A percentile compares a stretch with the other conserved stretches of the same genome.
These are phyloP conservation scores for Ustilago trichophora DNA, from an alignment of 1,284 basidiomycete species.

Conservation along the genomic window DNA sequence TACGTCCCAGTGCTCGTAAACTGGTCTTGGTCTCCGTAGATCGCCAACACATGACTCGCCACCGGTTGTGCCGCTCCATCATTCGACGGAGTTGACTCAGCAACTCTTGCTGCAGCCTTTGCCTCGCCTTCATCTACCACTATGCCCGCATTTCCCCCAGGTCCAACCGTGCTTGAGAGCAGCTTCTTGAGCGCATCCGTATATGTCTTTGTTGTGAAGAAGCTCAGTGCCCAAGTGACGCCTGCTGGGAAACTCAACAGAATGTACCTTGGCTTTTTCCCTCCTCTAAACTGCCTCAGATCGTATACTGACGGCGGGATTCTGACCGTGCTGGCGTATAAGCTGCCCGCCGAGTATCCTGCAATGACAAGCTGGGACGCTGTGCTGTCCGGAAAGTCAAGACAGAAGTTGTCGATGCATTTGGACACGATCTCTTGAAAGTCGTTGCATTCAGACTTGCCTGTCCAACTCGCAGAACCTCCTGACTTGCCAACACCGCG, in stretches of 20 bases:
- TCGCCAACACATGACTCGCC: constrained; percentile 28
- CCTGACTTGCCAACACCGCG: constrained; percentile 41
- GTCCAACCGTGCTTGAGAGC: constrained; percentile 1
- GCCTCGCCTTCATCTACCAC: constrained; percentile 13
- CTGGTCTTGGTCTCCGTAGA: constrained; percentile 46
- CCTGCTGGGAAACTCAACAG: constrained; percentile 47
- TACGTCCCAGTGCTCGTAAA: constrained; percentile 38
- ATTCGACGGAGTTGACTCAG: constrained; percentile 15
- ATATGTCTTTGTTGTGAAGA: constrained; percentile 30
- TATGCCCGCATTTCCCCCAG: background rate
- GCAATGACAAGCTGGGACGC: constrained; percentile 14
- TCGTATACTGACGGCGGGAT: constrained; percentile 11
- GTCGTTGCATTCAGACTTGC: constrained; percentile 33
- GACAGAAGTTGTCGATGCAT: constrained; percentile 35
- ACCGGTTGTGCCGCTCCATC: constrained; percentile 19
- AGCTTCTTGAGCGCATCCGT: constrained; percentile 24
- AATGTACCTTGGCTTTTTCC: constrained; percentile 30
- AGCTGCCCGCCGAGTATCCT: constrained; percentile 41
- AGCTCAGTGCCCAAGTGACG: constrained; percentile 46
- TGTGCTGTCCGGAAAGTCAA: constrained; percentile 18
- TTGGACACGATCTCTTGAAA: constrained; percentile 32
- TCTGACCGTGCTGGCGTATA: constrained; percentile 37
- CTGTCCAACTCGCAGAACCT: constrained; percentile 48
- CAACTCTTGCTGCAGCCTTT: constrained; percentile 9
- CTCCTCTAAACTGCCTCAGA: constrained; percentile 24